phyloP scores from a whole-genome alignment of 1,284 basidiomycete genomes.

The Inonotus hispidus region DNA sequence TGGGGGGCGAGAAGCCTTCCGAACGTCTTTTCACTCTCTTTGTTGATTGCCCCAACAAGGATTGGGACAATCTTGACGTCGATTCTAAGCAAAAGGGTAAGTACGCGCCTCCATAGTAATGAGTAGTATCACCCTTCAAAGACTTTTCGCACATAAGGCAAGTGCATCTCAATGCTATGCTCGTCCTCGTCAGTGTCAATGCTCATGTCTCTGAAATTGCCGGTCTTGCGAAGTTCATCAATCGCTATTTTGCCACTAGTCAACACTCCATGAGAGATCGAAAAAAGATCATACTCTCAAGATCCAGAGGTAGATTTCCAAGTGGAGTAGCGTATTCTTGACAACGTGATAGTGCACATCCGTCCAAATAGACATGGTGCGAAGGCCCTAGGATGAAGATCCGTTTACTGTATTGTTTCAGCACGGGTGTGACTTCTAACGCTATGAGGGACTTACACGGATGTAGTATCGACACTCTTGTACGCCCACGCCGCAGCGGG shows the following conservation, averaged over 20 bases:
- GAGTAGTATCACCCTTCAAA: conserved; percentile 63
- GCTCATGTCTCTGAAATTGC: conserved; percentile 70
- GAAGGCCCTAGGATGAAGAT: conserved; percentile 96
- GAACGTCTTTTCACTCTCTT: conserved; percentile 52
- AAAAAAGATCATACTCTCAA: conserved; percentile 54
- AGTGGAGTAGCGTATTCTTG: conserved; percentile 80
- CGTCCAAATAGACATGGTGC: conserved; percentile 85
- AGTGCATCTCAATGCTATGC: conserved; percentile 97
- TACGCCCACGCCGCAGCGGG: conserved; percentile 96
- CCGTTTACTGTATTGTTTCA: conserved; percentile 56
- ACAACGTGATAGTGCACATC: conserved; percentile 82
- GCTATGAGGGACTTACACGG: conserved; percentile 55
- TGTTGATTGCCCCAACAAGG: conserved; percentile 80
- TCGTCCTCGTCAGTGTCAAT: conserved; percentile 82
- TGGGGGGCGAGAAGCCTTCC: conserved; percentile 78
- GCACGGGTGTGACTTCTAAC: not conserved
- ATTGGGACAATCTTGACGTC: conserved; percentile 87
- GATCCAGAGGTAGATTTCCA: conserved; percentile 77
- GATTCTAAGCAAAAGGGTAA: conserved; percentile 35
- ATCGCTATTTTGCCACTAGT: conserved; percentile 46
- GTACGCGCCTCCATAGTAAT: not conserved
- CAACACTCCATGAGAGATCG: not conserved
- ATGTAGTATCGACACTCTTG: conserved; percentile 73
- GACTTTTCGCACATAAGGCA: conserved; percentile 87
- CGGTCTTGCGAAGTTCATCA: conserved; percentile 59